These are phyloP conservation scores for Paraphoma sp. DNA, from an alignment of 2,329 filamentous ascomycete genomes.

Conservation along the genomic window DNA sequence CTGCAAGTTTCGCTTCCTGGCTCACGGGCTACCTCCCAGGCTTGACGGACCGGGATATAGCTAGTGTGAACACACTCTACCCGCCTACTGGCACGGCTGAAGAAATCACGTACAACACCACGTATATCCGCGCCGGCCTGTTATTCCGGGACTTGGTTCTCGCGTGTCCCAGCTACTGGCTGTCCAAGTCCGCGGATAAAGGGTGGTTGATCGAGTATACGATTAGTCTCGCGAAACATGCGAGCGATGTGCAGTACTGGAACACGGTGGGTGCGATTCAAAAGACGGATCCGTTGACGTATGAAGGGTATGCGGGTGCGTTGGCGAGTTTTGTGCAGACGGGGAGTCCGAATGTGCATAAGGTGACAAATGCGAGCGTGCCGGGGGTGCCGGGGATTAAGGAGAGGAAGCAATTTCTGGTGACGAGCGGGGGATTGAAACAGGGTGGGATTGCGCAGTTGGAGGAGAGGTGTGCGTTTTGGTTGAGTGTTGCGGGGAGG, in stretches of 20 bases:
- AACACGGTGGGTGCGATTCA: slow-evolving; percentile 63
- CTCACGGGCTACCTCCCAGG: slow-evolving; percentile 61
- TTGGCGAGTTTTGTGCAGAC: slow-evolving; percentile 67
- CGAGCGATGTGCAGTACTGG: slow-evolving; percentile 63
- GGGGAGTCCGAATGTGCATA: slow-evolving; percentile 64
- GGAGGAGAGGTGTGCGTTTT: slow-evolving; percentile 60
- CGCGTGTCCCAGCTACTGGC: slow-evolving; percentile 67
- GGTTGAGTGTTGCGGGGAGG: slow-evolving; percentile 55
- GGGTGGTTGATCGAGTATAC: slow-evolving; percentile 67
- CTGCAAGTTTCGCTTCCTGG: slow-evolving; percentile 60
- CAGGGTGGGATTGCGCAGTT: slow-evolving; percentile 50
- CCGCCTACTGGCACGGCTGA: slow-evolving; percentile 57
- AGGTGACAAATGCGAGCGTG: slow-evolving; percentile 56
- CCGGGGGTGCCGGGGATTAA: slow-evolving; percentile 55
- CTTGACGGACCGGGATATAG: slow-evolving; percentile 51
- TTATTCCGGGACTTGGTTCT: slow-evolving; percentile 66
- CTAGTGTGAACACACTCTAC: slow-evolving; percentile 55
- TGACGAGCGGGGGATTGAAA: slow-evolving; percentile 55
- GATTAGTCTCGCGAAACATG: slow-evolving; percentile 65
- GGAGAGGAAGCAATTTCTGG: slow-evolving; percentile 58
- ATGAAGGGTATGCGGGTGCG: slow-evolving; percentile 64
- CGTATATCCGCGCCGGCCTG: slow-evolving; percentile 61
- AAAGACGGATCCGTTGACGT: slow-evolving; percentile 59
- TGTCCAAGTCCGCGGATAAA: slow-evolving; percentile 53
- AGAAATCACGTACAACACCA: slow-evolving; percentile 58